Percentiles rank a stretch among this genome's conserved stretches.
phyloP scores from a whole-genome alignment of 352 stramenopile species.

The Elongisporangium anandrum region DNA sequence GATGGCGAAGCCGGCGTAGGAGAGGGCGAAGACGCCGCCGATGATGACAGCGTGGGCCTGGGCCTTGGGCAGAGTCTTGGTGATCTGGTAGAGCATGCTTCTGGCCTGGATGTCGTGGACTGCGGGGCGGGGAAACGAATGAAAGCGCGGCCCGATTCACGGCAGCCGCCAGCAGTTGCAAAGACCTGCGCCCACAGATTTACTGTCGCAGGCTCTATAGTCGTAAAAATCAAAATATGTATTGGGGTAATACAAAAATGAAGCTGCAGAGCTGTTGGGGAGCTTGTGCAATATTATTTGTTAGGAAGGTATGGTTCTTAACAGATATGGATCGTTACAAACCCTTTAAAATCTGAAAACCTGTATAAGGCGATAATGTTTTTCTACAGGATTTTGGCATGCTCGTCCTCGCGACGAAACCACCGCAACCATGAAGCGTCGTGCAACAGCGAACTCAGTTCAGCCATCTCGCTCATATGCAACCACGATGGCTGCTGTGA shows the following conservation, averaged over 20 bases:
- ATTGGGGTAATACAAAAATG: not conserved
- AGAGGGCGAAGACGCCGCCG: slow-evolving; percentile 28
- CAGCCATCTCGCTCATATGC: no score
- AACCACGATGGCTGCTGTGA: no score
- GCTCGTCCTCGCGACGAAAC: not conserved
- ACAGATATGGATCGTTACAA: not conserved
- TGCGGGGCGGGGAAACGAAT: slow-evolving; percentile 22
- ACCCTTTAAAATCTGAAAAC: not conserved
- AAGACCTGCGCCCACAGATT: slow-evolving; percentile 30
- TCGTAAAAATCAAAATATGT: not conserved
- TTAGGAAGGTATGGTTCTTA: not conserved
- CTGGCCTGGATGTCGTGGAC: slow-evolving; percentile 12
- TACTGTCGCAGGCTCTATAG: not conserved
- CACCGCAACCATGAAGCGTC: not conserved
- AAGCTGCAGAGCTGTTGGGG: not conserved
- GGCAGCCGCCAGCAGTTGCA: slow-evolving; percentile 33
- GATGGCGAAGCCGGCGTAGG: slow-evolving; percentile 42
- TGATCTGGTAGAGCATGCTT: slow-evolving; percentile 60
- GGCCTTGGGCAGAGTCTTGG: slow-evolving; percentile 65
- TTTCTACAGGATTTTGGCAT: not conserved
- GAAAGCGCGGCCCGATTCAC: slow-evolving; percentile 5
- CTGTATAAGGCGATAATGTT: not conserved
- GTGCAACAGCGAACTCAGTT: no score
- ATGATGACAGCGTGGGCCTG: slow-evolving; percentile 48
- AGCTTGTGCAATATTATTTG: not conserved